Base-by-base conservation (phyloP, 371 early-diverging fungal genomes). In the Entomophthora muscae region DNA sequence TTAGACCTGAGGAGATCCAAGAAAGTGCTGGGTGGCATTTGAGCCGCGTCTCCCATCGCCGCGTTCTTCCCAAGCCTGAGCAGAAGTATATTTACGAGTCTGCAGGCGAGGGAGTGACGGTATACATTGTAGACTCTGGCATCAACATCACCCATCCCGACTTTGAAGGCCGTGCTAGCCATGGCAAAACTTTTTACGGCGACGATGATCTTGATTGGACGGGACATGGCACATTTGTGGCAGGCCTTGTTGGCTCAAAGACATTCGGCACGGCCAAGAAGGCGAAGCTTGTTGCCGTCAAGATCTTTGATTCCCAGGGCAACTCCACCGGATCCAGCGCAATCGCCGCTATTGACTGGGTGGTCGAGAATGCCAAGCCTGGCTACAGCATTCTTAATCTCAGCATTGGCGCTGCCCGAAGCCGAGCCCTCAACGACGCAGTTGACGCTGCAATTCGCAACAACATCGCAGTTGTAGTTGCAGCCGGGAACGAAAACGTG, bases 261-360 rank as follows among this genome's bases (percentile, higher is more conserved):
- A 78, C 70, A 0, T 85, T 77, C 71, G 97, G 94, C 68, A 86
- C 94, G 55, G 92, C 93, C 56, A 93, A 93, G 68, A 86, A 90
- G 66, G 86, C 79, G 31, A 81, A 70, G 27, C 63, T 95, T 10
- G 76, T 90, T 29, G 86, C 86, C 64, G 91, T 93, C 42, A 89
- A 93, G 72, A 91, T 94, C 17, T 75, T 95, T 7, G 73, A 81
- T 64, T 70, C 73, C 32, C 64, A 73, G 13, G 90, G 90, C n/a
- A 70, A 72, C 10, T 89, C 90, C 28, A 72, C 81, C 1, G 78
- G 78, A 65, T 78, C 84, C 0, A 79, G 73, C 65, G 76, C 89
- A 1, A 74, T 91, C 30, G 77, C 77, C 31, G 91, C 88, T 55
- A 74, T 91, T 56, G 84, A 86, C 67, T 91, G 80, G 78, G 76